Conservation (phyloP, 2,329 filamentous ascomycete species). For the Xylaria sp. region DNA sequence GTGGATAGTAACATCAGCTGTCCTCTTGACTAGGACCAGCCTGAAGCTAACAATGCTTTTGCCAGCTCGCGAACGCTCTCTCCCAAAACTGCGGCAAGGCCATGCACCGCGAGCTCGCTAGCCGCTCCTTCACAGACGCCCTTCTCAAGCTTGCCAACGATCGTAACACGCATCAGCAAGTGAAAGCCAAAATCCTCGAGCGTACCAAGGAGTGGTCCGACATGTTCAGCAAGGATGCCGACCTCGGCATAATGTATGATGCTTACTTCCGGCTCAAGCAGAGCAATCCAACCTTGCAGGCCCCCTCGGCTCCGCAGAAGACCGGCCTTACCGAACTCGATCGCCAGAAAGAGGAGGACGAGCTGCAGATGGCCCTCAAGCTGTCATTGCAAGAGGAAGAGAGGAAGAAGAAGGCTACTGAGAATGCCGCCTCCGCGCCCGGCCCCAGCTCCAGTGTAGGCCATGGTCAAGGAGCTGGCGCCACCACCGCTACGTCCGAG, state of each 20-base stretch:
- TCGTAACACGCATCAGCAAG: slow-evolving; percentile 93
- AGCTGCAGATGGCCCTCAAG: slow-evolving; percentile 94
- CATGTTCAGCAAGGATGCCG: slow-evolving; percentile 90
- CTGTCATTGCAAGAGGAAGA: slow-evolving; percentile 91
- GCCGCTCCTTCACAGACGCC: slow-evolving; percentile 93
- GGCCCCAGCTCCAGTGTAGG: slow-evolving; percentile 48
- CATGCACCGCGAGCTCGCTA: slow-evolving; percentile 90
- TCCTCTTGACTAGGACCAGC: neutral
- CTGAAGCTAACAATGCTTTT: slow-evolving; percentile 15
- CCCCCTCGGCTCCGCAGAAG: slow-evolving; percentile 94
- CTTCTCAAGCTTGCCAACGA: slow-evolving; percentile 91
- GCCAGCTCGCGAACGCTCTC: slow-evolving; percentile 85
- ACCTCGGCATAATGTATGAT: slow-evolving; percentile 97
- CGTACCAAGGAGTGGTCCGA: slow-evolving; percentile 96
- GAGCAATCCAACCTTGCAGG: slow-evolving; percentile 86
- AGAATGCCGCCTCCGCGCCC: slow-evolving; percentile 47
- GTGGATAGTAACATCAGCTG: neutral
- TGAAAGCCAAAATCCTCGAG: slow-evolving; percentile 97
- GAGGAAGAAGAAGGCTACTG: slow-evolving; percentile 64
- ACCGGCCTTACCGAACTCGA: slow-evolving; percentile 89
- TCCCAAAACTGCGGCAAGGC: slow-evolving; percentile 90
- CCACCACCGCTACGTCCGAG: slow-evolving; percentile 52
- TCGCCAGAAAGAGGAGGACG: slow-evolving; percentile 94
- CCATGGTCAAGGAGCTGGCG: slow-evolving; percentile 40
- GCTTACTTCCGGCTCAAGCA: slow-evolving; percentile 88